These are phyloP conservation scores for Phoma sp. DNA, from an alignment of 2,329 filamentous ascomycete genomes.

Conservation along the genomic window DNA sequence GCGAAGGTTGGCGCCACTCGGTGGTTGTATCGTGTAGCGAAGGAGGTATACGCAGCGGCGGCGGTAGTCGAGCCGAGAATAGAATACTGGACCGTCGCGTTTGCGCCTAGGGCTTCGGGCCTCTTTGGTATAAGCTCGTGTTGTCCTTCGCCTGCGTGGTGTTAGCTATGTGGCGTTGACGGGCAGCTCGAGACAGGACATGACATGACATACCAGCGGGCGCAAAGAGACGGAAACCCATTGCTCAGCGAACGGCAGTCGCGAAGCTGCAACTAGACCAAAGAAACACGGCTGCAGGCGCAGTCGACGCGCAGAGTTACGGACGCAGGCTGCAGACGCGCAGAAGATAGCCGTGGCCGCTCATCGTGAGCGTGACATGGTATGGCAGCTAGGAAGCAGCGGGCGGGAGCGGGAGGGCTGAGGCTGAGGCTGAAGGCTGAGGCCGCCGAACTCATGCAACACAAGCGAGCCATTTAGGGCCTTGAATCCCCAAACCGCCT, in stretches of 20 bases:
- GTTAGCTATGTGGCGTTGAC: slow-evolving; percentile 6
- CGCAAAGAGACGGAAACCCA: slow-evolving; percentile 38
- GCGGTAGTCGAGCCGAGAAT: slow-evolving; percentile 33
- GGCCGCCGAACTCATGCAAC: slow-evolving; percentile 5
- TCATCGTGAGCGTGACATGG: slow-evolving; percentile 12
- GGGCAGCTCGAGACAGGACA: background rate
- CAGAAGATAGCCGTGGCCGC: background rate
- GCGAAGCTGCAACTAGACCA: background rate
- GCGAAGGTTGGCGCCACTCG: slow-evolving; percentile 16
- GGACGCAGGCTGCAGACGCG: background rate
- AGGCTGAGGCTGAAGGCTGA: slow-evolving; percentile 10
- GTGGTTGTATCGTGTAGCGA: slow-evolving; percentile 24
- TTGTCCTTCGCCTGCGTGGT: slow-evolving; percentile 34
- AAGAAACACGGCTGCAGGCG: background rate
- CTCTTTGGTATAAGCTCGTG: slow-evolving; percentile 31
- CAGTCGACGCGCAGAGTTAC: background rate
- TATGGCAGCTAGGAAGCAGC: background rate
- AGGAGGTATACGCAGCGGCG: slow-evolving; percentile 34
- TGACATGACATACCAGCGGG: slow-evolving; percentile 31
- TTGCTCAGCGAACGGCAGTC: slow-evolving; percentile 6
- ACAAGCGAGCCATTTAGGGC: slow-evolving; percentile 7
- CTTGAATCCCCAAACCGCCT: background rate
- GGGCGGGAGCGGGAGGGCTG: background rate
- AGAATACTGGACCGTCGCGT: slow-evolving; percentile 35
- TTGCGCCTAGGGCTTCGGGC: slow-evolving; percentile 36